Evolutionary conservation across 306 rosid genomes (phyloP).

Genomic region (Inga oerstediana): DNA sequence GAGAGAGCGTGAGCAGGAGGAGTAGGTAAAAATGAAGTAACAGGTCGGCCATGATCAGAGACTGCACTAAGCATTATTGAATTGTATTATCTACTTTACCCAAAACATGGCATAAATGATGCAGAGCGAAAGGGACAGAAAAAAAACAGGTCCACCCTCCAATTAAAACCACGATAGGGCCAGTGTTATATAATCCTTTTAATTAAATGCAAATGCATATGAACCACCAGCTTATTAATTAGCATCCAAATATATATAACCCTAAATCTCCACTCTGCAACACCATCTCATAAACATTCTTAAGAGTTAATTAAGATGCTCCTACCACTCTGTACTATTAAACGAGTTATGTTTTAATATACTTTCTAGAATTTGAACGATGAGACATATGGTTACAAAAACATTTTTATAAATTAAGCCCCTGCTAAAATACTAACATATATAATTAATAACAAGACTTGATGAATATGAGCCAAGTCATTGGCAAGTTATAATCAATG

Average conservation of each 20-base stretch:
- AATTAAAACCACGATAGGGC: neutral
- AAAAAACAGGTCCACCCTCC: constrained; percentile 5
- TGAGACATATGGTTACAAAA: neutral
- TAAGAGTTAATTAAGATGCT: neutral
- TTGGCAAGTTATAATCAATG: neutral
- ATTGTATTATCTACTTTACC: constrained; percentile 31
- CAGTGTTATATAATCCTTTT: neutral
- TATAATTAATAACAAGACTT: neutral
- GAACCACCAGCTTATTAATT: neutral
- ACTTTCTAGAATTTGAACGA: neutral
- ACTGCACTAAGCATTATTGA: constrained; percentile 50
- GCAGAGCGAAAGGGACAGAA: constrained; percentile 1
- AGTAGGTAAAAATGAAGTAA: constrained; percentile 60
- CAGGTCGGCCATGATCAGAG: constrained; percentile 57
- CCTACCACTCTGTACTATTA: no score
- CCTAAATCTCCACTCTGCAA: neutral
- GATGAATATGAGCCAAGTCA: no score
- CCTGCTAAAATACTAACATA: neutral
- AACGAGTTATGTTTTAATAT: no score
- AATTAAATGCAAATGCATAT: neutral
- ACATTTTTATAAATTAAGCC: no score
- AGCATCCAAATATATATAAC: neutral
- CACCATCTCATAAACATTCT: neutral
- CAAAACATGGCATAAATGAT: neutral
- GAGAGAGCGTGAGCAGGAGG: constrained; percentile 36